These are phyloP conservation scores for Inonotus hispidus DNA, from an alignment of 1,284 basidiomycete species.

Conservation along the genomic window DNA sequence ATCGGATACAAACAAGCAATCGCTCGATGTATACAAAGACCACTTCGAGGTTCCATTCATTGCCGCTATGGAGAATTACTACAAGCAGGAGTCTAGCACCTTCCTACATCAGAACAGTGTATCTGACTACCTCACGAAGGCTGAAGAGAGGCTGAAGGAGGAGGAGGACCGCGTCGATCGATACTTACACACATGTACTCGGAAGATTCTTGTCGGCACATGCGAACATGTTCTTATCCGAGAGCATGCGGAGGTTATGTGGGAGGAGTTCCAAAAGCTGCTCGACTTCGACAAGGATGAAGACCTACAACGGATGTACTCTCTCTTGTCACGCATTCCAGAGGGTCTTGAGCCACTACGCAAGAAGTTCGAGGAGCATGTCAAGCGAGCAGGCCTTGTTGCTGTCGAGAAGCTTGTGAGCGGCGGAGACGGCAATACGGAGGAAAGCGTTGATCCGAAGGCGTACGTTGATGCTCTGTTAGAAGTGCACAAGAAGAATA, in stretches of 20 bases:
- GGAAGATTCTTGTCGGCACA: conserved; percentile 81
- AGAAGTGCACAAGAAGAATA: conserved; percentile 89
- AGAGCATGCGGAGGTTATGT: conserved; percentile 83
- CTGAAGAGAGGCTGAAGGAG: conserved; percentile 87
- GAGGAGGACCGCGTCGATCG: conserved; percentile 95
- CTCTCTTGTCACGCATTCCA: conserved; percentile 82
- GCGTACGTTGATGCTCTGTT: conserved; percentile 92
- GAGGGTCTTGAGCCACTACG: conserved; percentile 91
- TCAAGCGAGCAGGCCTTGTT: conserved; percentile 83
- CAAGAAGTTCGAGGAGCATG: conserved; percentile 91
- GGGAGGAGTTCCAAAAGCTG: conserved; percentile 91
- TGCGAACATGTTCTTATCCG: conserved; percentile 93
- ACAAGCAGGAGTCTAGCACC: conserved; percentile 84
- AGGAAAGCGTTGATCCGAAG: conserved; percentile 76
- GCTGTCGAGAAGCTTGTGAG: conserved; percentile 79
- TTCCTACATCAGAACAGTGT: conserved; percentile 91
- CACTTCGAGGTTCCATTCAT: conserved; percentile 92
- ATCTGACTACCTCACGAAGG: conserved; percentile 96
- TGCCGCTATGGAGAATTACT: conserved; percentile 84
- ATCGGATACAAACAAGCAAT: conserved; percentile 84
- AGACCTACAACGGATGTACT: conserved; percentile 94
- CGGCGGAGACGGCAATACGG: conserved; percentile 37
- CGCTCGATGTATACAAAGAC: conserved; percentile 91
- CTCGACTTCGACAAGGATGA: conserved; percentile 93
- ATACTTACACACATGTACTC: conserved; percentile 86